Evolutionary conservation across 2,329 filamentous ascomycete species (phyloP), one percentile per base, ranked within the genome.

Genomic region (Purpureocillium takamizusanense): DNA sequence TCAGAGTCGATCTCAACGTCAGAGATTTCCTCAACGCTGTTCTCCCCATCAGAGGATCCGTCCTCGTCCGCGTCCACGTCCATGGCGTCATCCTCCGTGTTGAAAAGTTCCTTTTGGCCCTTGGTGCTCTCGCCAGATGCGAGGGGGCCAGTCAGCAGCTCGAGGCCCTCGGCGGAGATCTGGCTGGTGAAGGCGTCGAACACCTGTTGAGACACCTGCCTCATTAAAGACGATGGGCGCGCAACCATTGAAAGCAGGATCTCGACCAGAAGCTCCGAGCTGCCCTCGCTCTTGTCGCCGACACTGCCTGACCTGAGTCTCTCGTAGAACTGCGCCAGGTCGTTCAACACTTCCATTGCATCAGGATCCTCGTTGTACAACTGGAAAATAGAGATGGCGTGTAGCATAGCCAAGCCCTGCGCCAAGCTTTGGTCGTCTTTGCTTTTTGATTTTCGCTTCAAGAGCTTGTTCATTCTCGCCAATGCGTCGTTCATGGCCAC

Each of bases 361-460:
- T 97, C 92, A 0, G 83, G 72, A 42, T 95, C 88, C 17, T 87
- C 86, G 51, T 90, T 89, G 63, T 95, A 95, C 8, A 95, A 72
- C 57, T 95, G 87, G 39, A 97, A 70, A 12, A 95, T 76, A 0
- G 87, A 83, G 37, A 95, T 74, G 1, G 86, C 81, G 56, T 94
- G 87, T 2, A 97, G 72, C 28, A 95, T 70, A 15, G 83, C 81
- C 41, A 95, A 74, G 0, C 85, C 84, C 43, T 79, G 78, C 13
- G 67, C 67, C 43, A 59, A 61, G 15, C 49, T 53, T 41, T 56
- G 67, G 51, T 55, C 65, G 46, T 62, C 47, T 16, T 55, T 49
- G 37, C 54, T 44, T 47, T 55, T 48, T 2, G 52, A 38, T 38
- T 62, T 60, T 21, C 54, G 53, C 42, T 72, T 73, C 21, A 72